phyloP scores from a whole-genome alignment of 495 filamentous ascomycete species.

The Hypoxylon trugodes region DNA sequence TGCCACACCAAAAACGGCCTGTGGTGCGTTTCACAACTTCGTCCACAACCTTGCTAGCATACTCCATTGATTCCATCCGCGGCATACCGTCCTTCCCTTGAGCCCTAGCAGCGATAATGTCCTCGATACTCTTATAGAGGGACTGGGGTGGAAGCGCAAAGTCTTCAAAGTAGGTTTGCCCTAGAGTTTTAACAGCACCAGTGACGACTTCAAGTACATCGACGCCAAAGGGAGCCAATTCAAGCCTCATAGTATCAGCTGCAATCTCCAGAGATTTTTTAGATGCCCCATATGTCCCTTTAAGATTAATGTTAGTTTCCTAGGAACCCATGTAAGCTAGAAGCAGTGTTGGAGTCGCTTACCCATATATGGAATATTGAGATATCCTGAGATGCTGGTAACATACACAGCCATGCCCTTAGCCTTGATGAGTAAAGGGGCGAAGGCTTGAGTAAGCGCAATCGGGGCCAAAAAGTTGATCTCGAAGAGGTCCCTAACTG shows the following conservation, averaged over 20 bases:
- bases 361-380: slow-evolving; percentile 51
- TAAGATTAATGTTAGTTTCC: neutral
- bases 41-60: slow-evolving; percentile 13
- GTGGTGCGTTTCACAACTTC: slow-evolving; percentile 12
- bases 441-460: slow-evolving; percentile 51
- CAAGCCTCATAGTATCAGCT: slow-evolving; percentile 51
- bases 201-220: slow-evolving; percentile 46
- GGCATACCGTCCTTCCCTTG: slow-evolving; percentile 18
- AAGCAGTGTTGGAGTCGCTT: slow-evolving; percentile 29
- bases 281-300: slow-evolving; percentile 49
- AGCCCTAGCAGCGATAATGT: slow-evolving; percentile 4
- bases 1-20: slow-evolving; percentile 23
- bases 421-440: slow-evolving; percentile 52
- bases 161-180: slow-evolving; percentile 26
- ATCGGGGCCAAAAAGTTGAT: slow-evolving; percentile 53
- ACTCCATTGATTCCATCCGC: slow-evolving; percentile 22
- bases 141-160: slow-evolving; percentile 25
- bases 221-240: slow-evolving; percentile 53
- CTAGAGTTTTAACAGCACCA: slow-evolving; percentile 30
- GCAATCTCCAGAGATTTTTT: slow-evolving; percentile 46
- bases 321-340: neutral
- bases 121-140: slow-evolving; percentile 30
- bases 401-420: slow-evolving; percentile 58
- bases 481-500: slow-evolving; percentile 50
- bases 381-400: slow-evolving; percentile 53